Conservation (phyloP, 169 alveolate genomes). For the Plasmodium vinckei region DNA sequence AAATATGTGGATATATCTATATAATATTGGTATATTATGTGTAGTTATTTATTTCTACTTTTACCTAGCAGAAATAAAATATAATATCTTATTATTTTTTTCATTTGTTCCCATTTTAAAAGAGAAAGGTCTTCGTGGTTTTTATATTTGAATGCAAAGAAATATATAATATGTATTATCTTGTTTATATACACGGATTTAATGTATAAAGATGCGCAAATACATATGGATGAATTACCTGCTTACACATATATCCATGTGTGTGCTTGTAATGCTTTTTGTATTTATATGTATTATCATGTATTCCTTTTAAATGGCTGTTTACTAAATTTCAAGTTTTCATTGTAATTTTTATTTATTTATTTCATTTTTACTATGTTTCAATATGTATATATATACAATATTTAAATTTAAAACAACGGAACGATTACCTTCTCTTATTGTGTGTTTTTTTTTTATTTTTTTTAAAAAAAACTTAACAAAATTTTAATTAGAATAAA, state of each 20-base stretch:
- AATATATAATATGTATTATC: slow-evolving; percentile 7
- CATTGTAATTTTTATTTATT: slow-evolving; percentile 28
- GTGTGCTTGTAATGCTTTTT: slow-evolving; percentile 7
- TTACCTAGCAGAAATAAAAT: not conserved
- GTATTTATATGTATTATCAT: slow-evolving; percentile 23
- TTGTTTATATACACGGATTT: slow-evolving; percentile 10
- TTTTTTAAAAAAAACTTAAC: slow-evolving; percentile 9
- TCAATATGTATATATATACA: slow-evolving; percentile 1
- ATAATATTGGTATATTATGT: not conserved
- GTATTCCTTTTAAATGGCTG: slow-evolving; percentile 30
- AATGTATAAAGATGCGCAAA: not conserved
- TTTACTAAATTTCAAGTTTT: slow-evolving; percentile 25
- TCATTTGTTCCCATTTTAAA: slow-evolving; percentile 6
- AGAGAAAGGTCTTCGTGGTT: slow-evolving; percentile 40
- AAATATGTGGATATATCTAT: too few species aligned
- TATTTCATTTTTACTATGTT: slow-evolving; percentile 1
- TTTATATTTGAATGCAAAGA: slow-evolving; percentile 21
- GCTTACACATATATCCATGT: slow-evolving; percentile 2
- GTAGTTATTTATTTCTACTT: not conserved
- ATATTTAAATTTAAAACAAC: slow-evolving; percentile 38
- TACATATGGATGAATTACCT: not conserved
- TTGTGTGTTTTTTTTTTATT: slow-evolving; percentile 12
- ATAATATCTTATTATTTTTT: not conserved
- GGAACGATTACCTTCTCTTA: not conserved
- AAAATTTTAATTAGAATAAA: not conserved